Conservation (phyloP, 2,329 filamentous ascomycete genomes). For the Ophiocordyceps camponoti-rufipedis region DNA sequence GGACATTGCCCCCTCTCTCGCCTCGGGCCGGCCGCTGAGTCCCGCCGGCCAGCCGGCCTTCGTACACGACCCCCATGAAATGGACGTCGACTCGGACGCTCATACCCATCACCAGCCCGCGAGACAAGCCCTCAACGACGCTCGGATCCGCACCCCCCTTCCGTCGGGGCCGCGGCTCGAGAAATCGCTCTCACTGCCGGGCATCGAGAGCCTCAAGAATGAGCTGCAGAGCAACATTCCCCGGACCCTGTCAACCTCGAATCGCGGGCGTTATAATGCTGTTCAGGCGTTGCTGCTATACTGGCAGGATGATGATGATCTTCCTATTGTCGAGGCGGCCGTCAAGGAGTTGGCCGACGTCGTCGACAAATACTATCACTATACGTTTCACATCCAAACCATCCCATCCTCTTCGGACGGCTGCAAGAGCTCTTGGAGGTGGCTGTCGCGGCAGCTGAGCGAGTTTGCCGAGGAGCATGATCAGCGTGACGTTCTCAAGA, state of each 20-base stretch:
- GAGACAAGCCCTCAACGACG: constrained; percentile 23
- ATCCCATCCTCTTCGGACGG: constrained; percentile 31
- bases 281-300: constrained; percentile 34
- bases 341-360: constrained; percentile 30
- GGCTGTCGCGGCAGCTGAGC: constrained; percentile 31
- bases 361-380: constrained; percentile 33
- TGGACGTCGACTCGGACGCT: constrained; percentile 30
- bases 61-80: constrained; percentile 29
- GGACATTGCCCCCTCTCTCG: constrained; percentile 25
- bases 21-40: constrained; percentile 26
- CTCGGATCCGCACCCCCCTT: constrained; percentile 35
- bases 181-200: constrained; percentile 28
- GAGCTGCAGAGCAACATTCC: constrained; percentile 33
- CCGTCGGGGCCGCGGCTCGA: constrained; percentile 37
- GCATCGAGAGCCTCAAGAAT: constrained; percentile 30
- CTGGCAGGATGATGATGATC: constrained; percentile 36
- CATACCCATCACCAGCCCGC: constrained; percentile 15
- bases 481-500: constrained; percentile 36
- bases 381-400: constrained; percentile 25
- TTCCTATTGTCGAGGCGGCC: constrained; percentile 17
- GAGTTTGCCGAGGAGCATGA: constrained; percentile 35
- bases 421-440: constrained; percentile 31
- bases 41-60: constrained; percentile 21
- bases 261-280: constrained; percentile 32
- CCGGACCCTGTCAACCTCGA: constrained; percentile 28